Evolutionary conservation across 2,329 filamentous ascomycete genomes (phyloP), one percentile per base, ranked within the genome.

Genomic region (Coniochaeta ligniaria): DNA sequence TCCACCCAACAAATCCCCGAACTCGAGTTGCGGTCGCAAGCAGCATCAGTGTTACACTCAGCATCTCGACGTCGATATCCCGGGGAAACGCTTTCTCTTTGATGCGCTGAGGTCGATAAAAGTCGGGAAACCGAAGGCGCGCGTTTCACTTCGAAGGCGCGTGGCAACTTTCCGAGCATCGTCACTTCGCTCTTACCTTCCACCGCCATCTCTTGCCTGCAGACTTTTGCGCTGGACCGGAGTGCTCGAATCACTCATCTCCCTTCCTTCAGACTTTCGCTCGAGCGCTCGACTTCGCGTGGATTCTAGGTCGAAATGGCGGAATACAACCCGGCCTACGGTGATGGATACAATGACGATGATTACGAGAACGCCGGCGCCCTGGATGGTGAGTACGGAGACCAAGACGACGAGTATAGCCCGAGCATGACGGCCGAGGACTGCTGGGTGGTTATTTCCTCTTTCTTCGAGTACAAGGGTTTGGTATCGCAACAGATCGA

Each of bases 401-500:
- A 84, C 64, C 84, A 57, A 28, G 86, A 89, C 63, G 87, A 85
- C 38, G 84, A 87, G 63, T 78, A 82, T 11, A 45, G 38, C 56
- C 22, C 38, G 62, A 80, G 80, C 67, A 96, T 98, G 78, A 96
- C 93, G 28, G 91, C 93, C 63, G 95, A 98, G 79, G 96, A 99
- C 77, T 97, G 92, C 80, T 99, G 96, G 95, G 90, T 90, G 66
- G 94, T 98, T 71, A 98, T 99, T 73, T 92, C 91, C 60, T 90
- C 95, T 11, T 98, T 97, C 80, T 99, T 99, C 78, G 92, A 97
- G 68, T 85, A 87, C 64, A 99, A 98, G 77, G 94, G 95, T 70
- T 83, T 99, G 35, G 95, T 96, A 24, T 96, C 95, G 17, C 94
- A 99, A 76, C 95, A 99, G 79, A 88, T 98, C 64, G 94, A 98